Base-by-base conservation (phyloP, 2,329 filamentous ascomycete genomes). In the Xylaria sp. region DNA sequence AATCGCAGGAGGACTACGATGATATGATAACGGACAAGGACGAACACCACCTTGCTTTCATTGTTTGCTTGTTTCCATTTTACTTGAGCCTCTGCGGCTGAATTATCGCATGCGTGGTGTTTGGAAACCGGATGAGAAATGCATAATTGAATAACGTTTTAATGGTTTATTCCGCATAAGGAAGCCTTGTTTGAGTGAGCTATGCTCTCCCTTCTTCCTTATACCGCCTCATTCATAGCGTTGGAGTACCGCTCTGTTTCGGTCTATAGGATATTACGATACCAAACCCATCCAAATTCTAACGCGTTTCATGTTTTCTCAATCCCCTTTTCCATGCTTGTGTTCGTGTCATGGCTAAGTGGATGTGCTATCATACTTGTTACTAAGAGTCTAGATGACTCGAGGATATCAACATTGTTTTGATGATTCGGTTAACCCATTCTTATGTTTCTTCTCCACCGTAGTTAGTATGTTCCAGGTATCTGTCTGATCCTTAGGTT, bases 1-100 rank as follows among this genome's bases (percentile, higher is more conserved):
- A 37, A 82, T 66, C 81, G 87, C 74, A 81, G 87, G 71, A 82
- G 86, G 73, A 89, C 86, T 76, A 89, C 88, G 85, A 88, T 89
- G 86, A 77, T 88, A 78, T 88, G 81, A 85, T 65, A 63, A 64
- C 8, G 48, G 32, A 55, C 37, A 40, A 47, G 21, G 6, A 61
- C 25, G 5, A 44, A 42, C 27, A 35, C 23, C 59, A 35, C 32
- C 32, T 35, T 35, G 32, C 32, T 35, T 35, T 35, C 32, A 9
- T 35, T 35, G 10, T 35, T 55, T 60, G 29, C 48, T 48, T 65
- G 58, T 50, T 54, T 57, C 13, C 48, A 1, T 16, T 1, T 48
- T 35, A 51, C 60, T 27, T 59, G 51, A 48, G 32, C 65, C 70
- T 21, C n/a, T 47, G 50, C 70, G 69, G 65, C 59, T 61, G 40